Conservation (phyloP, 1,284 basidiomycete genomes). For the Jaminaea rosea region DNA sequence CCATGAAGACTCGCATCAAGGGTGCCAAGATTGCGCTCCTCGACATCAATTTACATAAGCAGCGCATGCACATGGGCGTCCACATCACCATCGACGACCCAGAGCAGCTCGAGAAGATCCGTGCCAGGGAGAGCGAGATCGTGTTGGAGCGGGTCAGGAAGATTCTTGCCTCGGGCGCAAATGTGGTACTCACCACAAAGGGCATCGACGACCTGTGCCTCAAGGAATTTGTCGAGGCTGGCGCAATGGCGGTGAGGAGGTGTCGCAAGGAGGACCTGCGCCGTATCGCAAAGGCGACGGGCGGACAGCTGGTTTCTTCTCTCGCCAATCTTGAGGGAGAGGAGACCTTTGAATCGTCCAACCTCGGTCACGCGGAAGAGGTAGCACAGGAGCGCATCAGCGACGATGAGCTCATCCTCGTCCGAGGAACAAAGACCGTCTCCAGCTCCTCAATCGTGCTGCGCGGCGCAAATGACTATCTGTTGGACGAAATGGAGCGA, state of each 20-base stretch:
- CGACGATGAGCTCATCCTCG: conserved; percentile 94
- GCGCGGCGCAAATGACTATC: conserved; percentile 96
- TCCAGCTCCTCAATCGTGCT: conserved; percentile 86
- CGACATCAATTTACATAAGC: conserved; percentile 95
- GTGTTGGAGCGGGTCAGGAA: conserved; percentile 92
- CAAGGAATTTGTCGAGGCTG: conserved; percentile 98
- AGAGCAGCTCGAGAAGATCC: conserved; percentile 89
- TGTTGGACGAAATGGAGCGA: conserved; percentile 99
- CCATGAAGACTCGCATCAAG: conserved; percentile 91
- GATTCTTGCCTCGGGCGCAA: conserved; percentile 89
- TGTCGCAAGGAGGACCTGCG: conserved; percentile 96
- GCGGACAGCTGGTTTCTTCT: conserved; percentile 83
- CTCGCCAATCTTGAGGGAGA: conserved; percentile 96
- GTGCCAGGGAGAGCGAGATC: conserved; percentile 88
- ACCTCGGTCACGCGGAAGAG: conserved; percentile 84
- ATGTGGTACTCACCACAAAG: conserved; percentile 94
- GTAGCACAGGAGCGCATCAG: conserved; percentile 93
- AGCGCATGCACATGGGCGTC: conserved; percentile 94
- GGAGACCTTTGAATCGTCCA: conserved; percentile 88
- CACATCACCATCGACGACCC: conserved; percentile 98
- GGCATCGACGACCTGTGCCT: conserved; percentile 96
- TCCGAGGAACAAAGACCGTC: conserved; percentile 96
- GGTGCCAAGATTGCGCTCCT: conserved; percentile 96
- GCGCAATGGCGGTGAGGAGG: conserved; percentile 94
- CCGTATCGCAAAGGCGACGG: conserved; percentile 93